Evolutionary conservation across 768 basidiomycete genomes (phyloP).

Genomic region (Podaxis rugospora): DNA sequence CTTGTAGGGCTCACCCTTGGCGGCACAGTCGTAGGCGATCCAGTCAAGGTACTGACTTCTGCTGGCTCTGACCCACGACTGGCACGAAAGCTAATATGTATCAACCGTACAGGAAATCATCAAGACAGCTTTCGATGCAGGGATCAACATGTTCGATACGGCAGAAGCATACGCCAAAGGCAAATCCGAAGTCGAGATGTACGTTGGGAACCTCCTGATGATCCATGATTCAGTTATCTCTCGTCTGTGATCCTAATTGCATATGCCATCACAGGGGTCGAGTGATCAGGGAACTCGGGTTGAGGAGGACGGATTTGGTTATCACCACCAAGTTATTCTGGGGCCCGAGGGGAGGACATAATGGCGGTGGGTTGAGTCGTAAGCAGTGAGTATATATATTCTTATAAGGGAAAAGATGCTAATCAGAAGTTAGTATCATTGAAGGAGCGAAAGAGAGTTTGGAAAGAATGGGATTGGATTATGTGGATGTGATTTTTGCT

Average conservation of each 20-base stretch:
- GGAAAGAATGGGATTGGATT: slow-evolving; percentile 67
- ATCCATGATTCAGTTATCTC: background rate
- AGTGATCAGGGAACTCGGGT: slow-evolving; percentile 67
- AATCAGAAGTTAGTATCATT: slow-evolving; percentile 44
- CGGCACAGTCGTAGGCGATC: slow-evolving; percentile 60
- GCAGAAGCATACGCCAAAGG: slow-evolving; percentile 65
- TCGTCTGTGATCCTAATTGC: background rate
- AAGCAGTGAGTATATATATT: slow-evolving; percentile 46
- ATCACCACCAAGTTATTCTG: slow-evolving; percentile 83
- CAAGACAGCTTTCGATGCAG: slow-evolving; percentile 69
- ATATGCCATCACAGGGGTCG: slow-evolving; percentile 43
- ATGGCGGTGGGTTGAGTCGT: slow-evolving; percentile 50
- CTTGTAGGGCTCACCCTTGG: slow-evolving; percentile 54
- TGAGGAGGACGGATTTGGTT: slow-evolving; percentile 63
- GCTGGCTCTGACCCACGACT: background rate
- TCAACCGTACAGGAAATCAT: slow-evolving; percentile 58
- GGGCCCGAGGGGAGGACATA: slow-evolving; percentile 57
- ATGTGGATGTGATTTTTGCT: slow-evolving; percentile 70
- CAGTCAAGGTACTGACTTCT: slow-evolving; percentile 50
- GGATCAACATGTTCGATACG: slow-evolving; percentile 74
- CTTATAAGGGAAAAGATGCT: background rate
- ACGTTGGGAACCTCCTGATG: slow-evolving; percentile 12
- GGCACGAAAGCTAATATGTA: background rate
- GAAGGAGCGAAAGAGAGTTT: slow-evolving; percentile 70
- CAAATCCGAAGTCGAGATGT: slow-evolving; percentile 74